These are phyloP conservation scores for Pythium rishiriense DNA, from an alignment of 352 stramenopile genomes.

Conservation along the genomic window DNA sequence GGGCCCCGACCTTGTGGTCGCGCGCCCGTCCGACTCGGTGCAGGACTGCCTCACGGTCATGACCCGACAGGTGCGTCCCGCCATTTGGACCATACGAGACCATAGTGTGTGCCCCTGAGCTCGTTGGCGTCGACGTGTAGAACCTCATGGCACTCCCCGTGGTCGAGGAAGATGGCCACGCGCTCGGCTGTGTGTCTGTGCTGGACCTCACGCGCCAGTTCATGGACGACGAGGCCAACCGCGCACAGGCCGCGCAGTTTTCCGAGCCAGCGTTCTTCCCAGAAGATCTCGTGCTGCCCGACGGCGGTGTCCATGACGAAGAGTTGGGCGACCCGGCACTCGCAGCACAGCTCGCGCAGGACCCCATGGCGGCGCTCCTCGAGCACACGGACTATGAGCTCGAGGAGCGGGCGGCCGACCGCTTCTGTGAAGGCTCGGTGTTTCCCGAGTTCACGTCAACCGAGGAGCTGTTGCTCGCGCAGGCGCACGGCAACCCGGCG, in stretches of 20 bases:
- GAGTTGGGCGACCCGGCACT: conserved; percentile 22
- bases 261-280: conserved; percentile 39
- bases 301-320: conserved; percentile 37
- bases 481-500: conserved; percentile 33
- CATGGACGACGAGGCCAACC: conserved; percentile 26
- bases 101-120: too few species aligned
- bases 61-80: conserved; percentile 30
- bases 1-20: conserved; percentile 37
- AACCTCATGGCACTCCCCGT: conserved; percentile 38
- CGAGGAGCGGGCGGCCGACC: conserved; percentile 45
- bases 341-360: not conserved
- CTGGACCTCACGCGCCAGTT: conserved; percentile 40
- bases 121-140: conserved; percentile 19
- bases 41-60: conserved; percentile 43
- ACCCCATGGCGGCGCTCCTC: not conserved
- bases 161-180: conserved; percentile 39
- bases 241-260: conserved; percentile 14
- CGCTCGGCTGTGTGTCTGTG: conserved; percentile 37
- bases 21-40: conserved; percentile 41
- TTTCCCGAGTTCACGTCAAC: conserved; percentile 64
- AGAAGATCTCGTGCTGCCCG: conserved; percentile 30
- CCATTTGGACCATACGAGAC: too few species aligned
- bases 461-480: conserved; percentile 51
- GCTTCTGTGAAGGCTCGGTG: conserved; percentile 64
- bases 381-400: conserved; percentile 34